phyloP scores from a whole-genome alignment of 2,329 filamentous ascomycete species.

The Nemania diffusa region DNA sequence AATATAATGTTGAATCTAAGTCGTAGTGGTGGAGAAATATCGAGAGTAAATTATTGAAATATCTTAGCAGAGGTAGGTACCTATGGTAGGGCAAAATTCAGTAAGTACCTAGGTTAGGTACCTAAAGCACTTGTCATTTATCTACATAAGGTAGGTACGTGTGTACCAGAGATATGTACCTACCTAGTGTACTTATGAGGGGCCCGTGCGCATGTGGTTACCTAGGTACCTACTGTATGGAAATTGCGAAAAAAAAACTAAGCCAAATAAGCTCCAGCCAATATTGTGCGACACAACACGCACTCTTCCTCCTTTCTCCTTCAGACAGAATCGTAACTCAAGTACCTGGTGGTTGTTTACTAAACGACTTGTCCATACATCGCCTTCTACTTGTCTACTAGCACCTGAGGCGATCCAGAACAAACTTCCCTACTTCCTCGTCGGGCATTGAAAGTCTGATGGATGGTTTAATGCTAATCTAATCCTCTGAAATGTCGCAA shows the following conservation, averaged over 20 bases:
- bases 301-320: constrained; percentile 18
- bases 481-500: constrained; percentile 37
- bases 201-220: constrained; percentile 22
- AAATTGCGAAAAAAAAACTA: constrained; percentile 24
- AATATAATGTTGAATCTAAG: too few relatives aligned
- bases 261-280: constrained; percentile 17
- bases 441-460: constrained; percentile 27
- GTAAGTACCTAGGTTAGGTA: too few relatives aligned
- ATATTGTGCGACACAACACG: constrained; percentile 25
- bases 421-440: constrained; percentile 20
- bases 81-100: too few relatives aligned
- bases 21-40: too few relatives aligned
- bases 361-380: constrained; percentile 22
- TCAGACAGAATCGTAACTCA: constrained; percentile 25
- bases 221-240: background rate
- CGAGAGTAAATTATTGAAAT: too few relatives aligned
- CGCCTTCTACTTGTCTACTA: constrained; percentile 17
- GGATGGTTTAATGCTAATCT: constrained; percentile 34
- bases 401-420: constrained; percentile 15
- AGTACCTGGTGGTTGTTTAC: constrained; percentile 3
- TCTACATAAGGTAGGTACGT: background rate
- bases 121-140: background rate
- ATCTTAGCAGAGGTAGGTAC: too few relatives aligned
- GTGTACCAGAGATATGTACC: background rate
- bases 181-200: background rate